These are phyloP conservation scores for Colletotrichum musicola DNA, from an alignment of 2,329 filamentous ascomycete genomes.

Conservation along the genomic window DNA sequence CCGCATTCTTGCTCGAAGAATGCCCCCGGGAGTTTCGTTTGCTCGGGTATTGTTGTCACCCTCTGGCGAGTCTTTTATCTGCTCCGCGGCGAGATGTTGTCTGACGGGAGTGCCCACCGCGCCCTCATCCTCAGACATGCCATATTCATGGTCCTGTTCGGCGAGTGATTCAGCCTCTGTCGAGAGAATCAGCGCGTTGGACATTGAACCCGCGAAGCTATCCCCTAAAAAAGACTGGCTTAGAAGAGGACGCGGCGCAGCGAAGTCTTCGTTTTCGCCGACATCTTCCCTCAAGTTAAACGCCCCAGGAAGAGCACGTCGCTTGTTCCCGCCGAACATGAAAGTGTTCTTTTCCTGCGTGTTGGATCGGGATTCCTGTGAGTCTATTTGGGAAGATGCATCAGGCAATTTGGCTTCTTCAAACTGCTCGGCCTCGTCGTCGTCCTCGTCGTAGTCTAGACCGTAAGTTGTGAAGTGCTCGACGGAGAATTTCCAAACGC, in stretches of 20 bases:
- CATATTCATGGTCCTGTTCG: conserved; percentile 81
- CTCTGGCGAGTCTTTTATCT: conserved; percentile 63
- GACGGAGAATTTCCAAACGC: conserved; percentile 93
- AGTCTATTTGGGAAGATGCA: conserved; percentile 34
- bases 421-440: conserved; percentile 62
- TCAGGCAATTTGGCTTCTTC: background rate
- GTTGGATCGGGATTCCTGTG: conserved; percentile 53
- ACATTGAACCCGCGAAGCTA: conserved; percentile 86
- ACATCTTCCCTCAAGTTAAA: conserved; percentile 76
- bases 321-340: conserved; percentile 62
- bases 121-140: conserved; percentile 76
- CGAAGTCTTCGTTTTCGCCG: conserved; percentile 56
- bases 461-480: conserved; percentile 97
- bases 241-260: conserved; percentile 50
- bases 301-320: conserved; percentile 77
- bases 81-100: conserved; percentile 83
- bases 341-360: conserved; percentile 66
- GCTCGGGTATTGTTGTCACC: conserved; percentile 60
- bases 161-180: conserved; percentile 68
- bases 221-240: conserved; percentile 91
- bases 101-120: conserved; percentile 83
- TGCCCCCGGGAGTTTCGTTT: conserved; percentile 69
- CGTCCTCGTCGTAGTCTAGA: conserved; percentile 83
- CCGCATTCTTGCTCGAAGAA: conserved; percentile 73
- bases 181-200: conserved; percentile 69